phyloP scores from a whole-genome alignment of 2,329 filamentous ascomycete genomes.

The Tolypocladium tropicale region DNA sequence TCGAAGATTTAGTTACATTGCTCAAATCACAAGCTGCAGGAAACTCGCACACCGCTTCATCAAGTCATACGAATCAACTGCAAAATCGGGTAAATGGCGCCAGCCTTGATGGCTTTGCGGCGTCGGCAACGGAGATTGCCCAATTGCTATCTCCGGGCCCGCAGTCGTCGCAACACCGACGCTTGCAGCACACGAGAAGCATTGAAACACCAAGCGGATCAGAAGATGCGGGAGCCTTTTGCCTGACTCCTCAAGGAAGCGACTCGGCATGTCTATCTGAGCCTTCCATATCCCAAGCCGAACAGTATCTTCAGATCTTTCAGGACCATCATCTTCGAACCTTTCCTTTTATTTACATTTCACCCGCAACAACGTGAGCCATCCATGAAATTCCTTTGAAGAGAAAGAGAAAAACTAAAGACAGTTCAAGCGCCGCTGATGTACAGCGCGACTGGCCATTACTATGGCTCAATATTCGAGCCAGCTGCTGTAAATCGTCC shows the following conservation, averaged over 20 bases:
- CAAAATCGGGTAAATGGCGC: neutral
- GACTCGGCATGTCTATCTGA: neutral
- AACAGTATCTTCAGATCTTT: conserved; percentile 9
- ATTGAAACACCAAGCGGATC: neutral
- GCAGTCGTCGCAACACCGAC: neutral
- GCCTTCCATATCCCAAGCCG: neutral
- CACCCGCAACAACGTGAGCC: conserved; percentile 5
- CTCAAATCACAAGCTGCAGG: conserved; percentile 13
- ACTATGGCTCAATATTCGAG: conserved; percentile 24
- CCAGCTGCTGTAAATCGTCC: conserved; percentile 11
- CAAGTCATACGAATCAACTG: neutral
- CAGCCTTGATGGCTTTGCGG: neutral
- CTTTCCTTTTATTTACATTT: conserved; percentile 17
- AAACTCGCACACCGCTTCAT: neutral
- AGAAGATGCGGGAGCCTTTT: neutral
- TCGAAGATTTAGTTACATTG: conserved; percentile 14
- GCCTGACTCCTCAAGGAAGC: neutral
- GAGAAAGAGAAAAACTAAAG: conserved; percentile 1
- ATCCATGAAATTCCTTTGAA: neutral
- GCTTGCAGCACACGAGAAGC: neutral
- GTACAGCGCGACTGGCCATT: conserved; percentile 21
- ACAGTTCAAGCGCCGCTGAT: conserved; percentile 5
- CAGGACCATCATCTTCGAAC: conserved; percentile 11
- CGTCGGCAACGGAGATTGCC: neutral
- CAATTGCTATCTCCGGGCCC: neutral